These are phyloP conservation scores for Silene vulgaris DNA, from an alignment of 179 eudicot genomes.

Conservation along the genomic window DNA sequence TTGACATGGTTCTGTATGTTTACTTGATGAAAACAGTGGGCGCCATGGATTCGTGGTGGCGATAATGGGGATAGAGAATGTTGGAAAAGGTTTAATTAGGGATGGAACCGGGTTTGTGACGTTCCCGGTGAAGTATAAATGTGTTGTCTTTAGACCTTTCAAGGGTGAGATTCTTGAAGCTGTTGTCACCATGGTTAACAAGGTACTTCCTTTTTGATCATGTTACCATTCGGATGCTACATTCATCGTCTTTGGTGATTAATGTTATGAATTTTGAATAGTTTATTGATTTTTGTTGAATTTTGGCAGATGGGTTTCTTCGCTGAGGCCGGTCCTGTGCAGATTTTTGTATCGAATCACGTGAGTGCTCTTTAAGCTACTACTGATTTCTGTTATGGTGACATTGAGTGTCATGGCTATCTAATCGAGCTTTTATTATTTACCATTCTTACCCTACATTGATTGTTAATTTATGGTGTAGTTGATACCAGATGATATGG, in stretches of 20 bases:
- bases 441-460: neutral
- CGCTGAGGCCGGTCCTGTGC: slow-evolving; percentile 97
- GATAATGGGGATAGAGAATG: slow-evolving; percentile 81
- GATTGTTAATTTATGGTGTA: slow-evolving; percentile 16
- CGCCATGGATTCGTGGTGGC: slow-evolving; percentile 95
- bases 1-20: neutral
- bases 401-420: neutral
- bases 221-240: neutral
- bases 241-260: neutral
- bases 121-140: slow-evolving; percentile 82
- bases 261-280: neutral
- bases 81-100: slow-evolving; percentile 85
- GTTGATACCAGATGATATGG: slow-evolving; percentile 99
- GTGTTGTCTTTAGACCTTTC: slow-evolving; percentile 90
- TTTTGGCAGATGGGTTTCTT: slow-evolving; percentile 92
- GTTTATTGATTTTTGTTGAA: slow-evolving; percentile 16
- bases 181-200: slow-evolving; percentile 96
- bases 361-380: slow-evolving; percentile 39
- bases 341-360: slow-evolving; percentile 89
- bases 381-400: neutral
- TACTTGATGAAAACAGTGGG: slow-evolving; percentile 43
- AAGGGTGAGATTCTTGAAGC: slow-evolving; percentile 94
- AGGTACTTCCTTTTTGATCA: slow-evolving; percentile 39
- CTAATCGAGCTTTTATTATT: too few species aligned
- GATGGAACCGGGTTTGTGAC: slow-evolving; percentile 96